Base-by-base conservation (phyloP, 805 yeast species). In the Metschnikowia kofuensis region DNA sequence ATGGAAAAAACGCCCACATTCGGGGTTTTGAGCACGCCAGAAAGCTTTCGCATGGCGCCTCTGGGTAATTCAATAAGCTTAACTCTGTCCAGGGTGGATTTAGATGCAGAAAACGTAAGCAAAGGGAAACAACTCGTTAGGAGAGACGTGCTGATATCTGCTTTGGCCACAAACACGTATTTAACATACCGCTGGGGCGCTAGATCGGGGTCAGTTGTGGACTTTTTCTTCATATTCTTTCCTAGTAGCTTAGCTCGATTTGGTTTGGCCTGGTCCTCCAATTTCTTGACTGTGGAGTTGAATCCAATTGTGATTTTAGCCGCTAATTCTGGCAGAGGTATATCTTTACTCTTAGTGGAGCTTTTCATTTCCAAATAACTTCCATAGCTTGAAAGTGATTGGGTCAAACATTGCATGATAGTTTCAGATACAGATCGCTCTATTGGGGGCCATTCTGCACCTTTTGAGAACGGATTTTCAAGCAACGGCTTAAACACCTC, bases 401-500 rank as follows among this genome's bases (percentile, higher is more conserved):
- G 58, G 4, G 42, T 43, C 26, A 57, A 44, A 16, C 44, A 47
- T 12, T 51, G 53, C 49, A 55, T 37, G 26, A 57, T 56, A 14
- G 38, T 38, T 7, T 49, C 47, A 1, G 53, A 28, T 5, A 42
- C 49, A 1, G 44, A 34, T 11, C 48, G 38, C 13, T 46, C 50
- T 13, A 53, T 40, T 1, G 26, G 26, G 31, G 60, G 60, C 59
- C 59, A 57, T 15, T 51, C 60, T 13, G 50, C 42, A n/a, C 48
- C 58, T 43, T 74, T 74, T 0, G 85, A 77, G 57, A 70, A 83
- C 2, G 90, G 89, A 51, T 81, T 82, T 29, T 83, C 84, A 16
- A 85, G 66, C 2, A 85, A 67, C 0, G 90, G 88, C 62, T 80
- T 83, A 64, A 80, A 81, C 7, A 83, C 80, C 52, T 81, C 83